Percentiles rank a stretch among this genome's conserved stretches.
Evolutionary conservation across 2,329 filamentous ascomycete genomes (phyloP).

Genomic region (Neophaeococcomyces aloes): DNA sequence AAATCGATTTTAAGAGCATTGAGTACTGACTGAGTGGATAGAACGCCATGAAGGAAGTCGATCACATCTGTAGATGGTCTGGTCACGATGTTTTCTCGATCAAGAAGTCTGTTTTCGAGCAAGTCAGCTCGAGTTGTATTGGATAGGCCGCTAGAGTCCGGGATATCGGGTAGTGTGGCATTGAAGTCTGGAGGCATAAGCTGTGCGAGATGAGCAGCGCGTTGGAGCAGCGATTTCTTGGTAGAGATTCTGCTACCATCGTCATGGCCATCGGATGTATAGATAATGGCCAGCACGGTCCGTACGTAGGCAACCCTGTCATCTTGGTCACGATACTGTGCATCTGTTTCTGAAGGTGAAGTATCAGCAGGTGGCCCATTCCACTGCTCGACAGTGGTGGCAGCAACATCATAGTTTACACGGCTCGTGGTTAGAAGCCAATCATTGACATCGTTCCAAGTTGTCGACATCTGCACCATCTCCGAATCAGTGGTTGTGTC

Average conservation of each 20-base stretch:
- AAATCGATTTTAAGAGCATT: constrained; percentile 30
- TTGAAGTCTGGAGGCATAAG: constrained; percentile 23
- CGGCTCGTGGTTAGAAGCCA: constrained; percentile 48
- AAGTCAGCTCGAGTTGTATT: constrained; percentile 32
- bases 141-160: constrained; percentile 23
- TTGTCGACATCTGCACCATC: constrained; percentile 18
- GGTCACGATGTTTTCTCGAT: constrained; percentile 32
- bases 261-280: constrained; percentile 37
- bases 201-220: constrained; percentile 41
- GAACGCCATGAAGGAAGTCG: constrained; percentile 31
- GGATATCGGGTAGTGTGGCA: constrained; percentile 9
- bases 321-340: constrained; percentile 33
- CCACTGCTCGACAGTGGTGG: constrained; percentile 46
- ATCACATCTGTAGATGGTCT: constrained; percentile 30
- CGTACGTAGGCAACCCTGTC: constrained; percentile 44
- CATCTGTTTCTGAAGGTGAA: constrained; percentile 45
- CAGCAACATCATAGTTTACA: constrained; percentile 40
- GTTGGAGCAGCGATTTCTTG: constrained; percentile 26
- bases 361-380: constrained; percentile 46
- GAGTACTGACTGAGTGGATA: constrained; percentile 33
- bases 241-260: not conserved
- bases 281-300: constrained; percentile 49
- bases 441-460: constrained; percentile 49
- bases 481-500: constrained; percentile 24
- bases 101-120: constrained; percentile 32